Percentiles rank a stretch among this genome's conserved stretches.
phyloP scores from a whole-genome alignment of 2,329 filamentous ascomycete genomes.

The Hypoxylon sp. region DNA sequence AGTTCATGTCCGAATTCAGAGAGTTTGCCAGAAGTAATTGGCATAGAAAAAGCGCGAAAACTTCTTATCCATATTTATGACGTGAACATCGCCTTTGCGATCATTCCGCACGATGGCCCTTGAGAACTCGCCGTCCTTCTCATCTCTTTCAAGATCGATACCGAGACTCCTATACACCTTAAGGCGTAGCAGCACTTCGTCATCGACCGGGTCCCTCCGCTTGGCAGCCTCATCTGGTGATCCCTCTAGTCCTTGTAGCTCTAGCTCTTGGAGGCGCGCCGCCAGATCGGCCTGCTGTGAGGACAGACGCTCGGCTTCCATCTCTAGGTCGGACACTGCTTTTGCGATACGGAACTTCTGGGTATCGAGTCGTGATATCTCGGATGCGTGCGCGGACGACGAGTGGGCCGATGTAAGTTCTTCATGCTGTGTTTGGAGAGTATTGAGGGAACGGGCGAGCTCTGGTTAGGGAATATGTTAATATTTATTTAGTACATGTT shows the following conservation, averaged over 20 bases:
- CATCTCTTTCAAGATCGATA: slow-evolving; percentile 87
- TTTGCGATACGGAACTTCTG: slow-evolving; percentile 97
- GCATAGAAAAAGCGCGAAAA: slow-evolving; percentile 93
- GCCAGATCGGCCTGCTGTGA: slow-evolving; percentile 82
- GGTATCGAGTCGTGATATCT: slow-evolving; percentile 90
- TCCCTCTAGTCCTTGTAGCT: slow-evolving; percentile 89
- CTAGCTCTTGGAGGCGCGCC: slow-evolving; percentile 83
- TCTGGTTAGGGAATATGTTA: slow-evolving; percentile 58
- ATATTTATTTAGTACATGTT: slow-evolving; percentile 32
- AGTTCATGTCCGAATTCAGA: slow-evolving; percentile 64
- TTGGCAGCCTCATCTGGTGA: slow-evolving; percentile 54
- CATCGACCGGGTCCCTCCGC: slow-evolving; percentile 67
- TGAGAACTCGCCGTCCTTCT: slow-evolving; percentile 81
- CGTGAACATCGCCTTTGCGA: slow-evolving; percentile 90
- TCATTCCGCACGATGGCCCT: slow-evolving; percentile 89
- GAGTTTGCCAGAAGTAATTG: slow-evolving; percentile 94
- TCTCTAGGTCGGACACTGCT: slow-evolving; percentile 87
- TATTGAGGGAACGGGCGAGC: slow-evolving; percentile 81
- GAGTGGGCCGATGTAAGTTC: slow-evolving; percentile 84
- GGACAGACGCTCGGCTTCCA: slow-evolving; percentile 92
- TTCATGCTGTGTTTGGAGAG: slow-evolving; percentile 80
- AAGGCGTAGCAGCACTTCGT: slow-evolving; percentile 80
- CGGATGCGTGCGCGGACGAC: slow-evolving; percentile 82
- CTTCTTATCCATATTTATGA: slow-evolving; percentile 94
- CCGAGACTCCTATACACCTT: slow-evolving; percentile 93